Conservation (phyloP, 2,329 filamentous ascomycete species). For the Karstenula rhodostoma region DNA sequence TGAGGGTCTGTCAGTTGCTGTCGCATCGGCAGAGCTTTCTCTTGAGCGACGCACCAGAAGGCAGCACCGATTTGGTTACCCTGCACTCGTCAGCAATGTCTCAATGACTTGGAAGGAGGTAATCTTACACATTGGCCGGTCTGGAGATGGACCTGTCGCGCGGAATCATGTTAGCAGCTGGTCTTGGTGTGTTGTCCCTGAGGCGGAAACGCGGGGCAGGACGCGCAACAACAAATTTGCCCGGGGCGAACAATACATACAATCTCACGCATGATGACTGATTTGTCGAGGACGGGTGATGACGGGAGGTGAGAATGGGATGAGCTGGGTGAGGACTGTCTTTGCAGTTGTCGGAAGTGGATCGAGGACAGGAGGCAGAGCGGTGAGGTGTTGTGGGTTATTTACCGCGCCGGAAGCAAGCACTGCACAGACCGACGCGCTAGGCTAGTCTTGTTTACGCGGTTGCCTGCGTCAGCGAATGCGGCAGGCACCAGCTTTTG, state of each 20-base stretch:
- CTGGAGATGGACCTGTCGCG: slow-evolving; percentile 92
- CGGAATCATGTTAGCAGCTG: slow-evolving; percentile 64
- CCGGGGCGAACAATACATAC: slow-evolving; percentile 57
- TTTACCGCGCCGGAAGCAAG: slow-evolving; percentile 30
- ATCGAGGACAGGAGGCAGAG: slow-evolving; percentile 38
- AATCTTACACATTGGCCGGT: slow-evolving; percentile 97
- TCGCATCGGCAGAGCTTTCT: slow-evolving; percentile 16
- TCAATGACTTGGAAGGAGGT: slow-evolving; percentile 18
- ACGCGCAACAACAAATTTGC: slow-evolving; percentile 56
- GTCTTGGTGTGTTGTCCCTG: slow-evolving; percentile 49
- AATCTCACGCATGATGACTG: slow-evolving; percentile 72
- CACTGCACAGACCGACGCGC: slow-evolving; percentile 26
- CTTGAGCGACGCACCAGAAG: slow-evolving; percentile 77
- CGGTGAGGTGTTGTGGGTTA: slow-evolving; percentile 41
- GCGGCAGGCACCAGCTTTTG: slow-evolving; percentile 26
- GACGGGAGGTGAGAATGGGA: slow-evolving; percentile 43
- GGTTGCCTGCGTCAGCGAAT: slow-evolving; percentile 12
- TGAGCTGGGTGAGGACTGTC: slow-evolving; percentile 37
- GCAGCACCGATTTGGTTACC: slow-evolving; percentile 99
- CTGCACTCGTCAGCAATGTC: slow-evolving; percentile 59
- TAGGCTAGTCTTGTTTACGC: slow-evolving; percentile 28
- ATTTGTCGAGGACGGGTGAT: slow-evolving; percentile 30
- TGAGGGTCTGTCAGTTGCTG: slow-evolving; percentile 32
- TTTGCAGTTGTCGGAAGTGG: slow-evolving; percentile 40
- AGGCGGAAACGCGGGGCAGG: slow-evolving; percentile 53